Conservation (phyloP, 2,329 filamentous ascomycete genomes). For the Fonsecaea erecta region DNA sequence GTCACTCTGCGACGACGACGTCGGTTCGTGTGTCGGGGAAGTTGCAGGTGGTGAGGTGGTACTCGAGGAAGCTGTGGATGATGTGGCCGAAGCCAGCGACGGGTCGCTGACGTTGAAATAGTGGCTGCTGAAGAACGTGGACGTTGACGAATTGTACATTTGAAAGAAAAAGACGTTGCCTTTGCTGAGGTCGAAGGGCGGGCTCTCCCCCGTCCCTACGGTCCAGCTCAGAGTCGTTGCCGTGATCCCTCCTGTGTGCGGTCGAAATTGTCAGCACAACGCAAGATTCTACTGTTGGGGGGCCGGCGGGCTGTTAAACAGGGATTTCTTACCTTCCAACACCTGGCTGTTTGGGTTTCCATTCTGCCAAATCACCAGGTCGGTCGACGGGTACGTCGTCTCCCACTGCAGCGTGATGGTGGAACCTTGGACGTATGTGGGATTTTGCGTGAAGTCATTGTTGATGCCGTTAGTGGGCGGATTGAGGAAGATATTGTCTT, state of each 20-base stretch:
- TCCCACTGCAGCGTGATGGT: not conserved
- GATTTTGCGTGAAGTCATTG: not conserved
- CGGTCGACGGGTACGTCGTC: not conserved
- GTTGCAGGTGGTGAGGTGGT: not conserved
- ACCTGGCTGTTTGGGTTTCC: not conserved
- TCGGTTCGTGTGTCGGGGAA: not conserved
- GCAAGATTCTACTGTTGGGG: not conserved
- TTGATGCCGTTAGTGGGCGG: not conserved
- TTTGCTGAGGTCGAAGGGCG: not conserved
- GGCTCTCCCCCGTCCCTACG: not conserved
- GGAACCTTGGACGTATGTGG: not conserved
- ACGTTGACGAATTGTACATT: not conserved
- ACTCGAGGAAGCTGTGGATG: not conserved
- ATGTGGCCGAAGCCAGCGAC: not conserved
- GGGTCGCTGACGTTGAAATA: constrained; percentile 2
- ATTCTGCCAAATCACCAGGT: not conserved
- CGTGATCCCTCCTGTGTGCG: not conserved
- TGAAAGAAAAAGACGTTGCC: not conserved
- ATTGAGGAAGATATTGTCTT: not conserved
- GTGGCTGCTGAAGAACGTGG: not conserved
- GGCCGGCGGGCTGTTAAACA: not conserved
- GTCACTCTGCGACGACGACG: not conserved
- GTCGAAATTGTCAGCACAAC: not conserved
- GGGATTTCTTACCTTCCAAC: not conserved
- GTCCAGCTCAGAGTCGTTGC: not conserved